phyloP scores from a whole-genome alignment of 1,284 basidiomycete genomes.

The Neonothopanus nambi region DNA sequence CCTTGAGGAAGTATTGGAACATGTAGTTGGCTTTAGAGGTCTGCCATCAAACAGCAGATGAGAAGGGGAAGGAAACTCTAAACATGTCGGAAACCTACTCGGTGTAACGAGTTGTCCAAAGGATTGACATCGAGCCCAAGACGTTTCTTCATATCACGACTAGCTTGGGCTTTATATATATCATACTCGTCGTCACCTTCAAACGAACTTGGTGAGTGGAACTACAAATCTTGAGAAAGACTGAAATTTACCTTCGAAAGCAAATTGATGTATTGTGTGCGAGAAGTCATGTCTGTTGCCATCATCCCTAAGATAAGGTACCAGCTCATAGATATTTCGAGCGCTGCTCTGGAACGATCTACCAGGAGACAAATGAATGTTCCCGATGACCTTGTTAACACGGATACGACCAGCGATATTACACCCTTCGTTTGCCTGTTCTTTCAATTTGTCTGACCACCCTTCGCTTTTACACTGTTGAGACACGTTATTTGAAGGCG shows the following conservation, averaged over 20 bases:
- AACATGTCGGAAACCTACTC: conserved; percentile 42
- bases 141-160: conserved; percentile 71
- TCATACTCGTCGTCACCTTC: conserved; percentile 75
- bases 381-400: conserved; percentile 97
- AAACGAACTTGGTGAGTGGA: background rate
- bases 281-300: conserved; percentile 92
- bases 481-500: background rate
- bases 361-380: conserved; percentile 87
- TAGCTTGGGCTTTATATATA: conserved; percentile 58
- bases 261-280: conserved; percentile 82
- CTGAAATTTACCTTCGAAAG: conserved; percentile 61
- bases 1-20: conserved; percentile 98
- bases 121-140: conserved; percentile 81
- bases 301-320: conserved; percentile 92
- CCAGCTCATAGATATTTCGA: conserved; percentile 88
- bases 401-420: conserved; percentile 89
- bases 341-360: conserved; percentile 89
- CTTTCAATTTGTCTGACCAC: conserved; percentile 92
- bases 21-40: conserved; percentile 77
- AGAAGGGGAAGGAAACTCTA: conserved; percentile 6
- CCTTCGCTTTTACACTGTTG: conserved; percentile 87
- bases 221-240: background rate
- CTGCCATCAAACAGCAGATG: conserved; percentile 33
- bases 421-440: conserved; percentile 94
- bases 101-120: conserved; percentile 69